Evolutionary conservation across 2,329 filamentous ascomycete genomes (phyloP), one percentile per base, ranked within the genome.

Genomic region (Bipolaris cookei): DNA sequence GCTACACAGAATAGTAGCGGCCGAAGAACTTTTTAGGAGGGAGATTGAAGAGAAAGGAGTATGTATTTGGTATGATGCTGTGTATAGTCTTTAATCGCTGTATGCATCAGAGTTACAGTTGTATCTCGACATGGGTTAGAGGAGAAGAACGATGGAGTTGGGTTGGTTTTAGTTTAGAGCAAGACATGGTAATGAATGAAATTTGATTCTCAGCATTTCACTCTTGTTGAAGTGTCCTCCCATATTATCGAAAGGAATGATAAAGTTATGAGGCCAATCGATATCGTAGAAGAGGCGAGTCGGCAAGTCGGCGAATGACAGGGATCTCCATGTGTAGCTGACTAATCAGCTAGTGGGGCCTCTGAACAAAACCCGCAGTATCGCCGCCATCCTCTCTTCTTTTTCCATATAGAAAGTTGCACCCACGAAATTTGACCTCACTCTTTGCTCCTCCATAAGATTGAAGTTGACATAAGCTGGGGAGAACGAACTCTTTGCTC

Each of bases 361-460:
- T 10, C 32, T 13, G 30, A 49, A 61, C 56, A 68, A 68, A 68
- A 67, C 58, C 60, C 56, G 46, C 54, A 56, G 30, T 13, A 39
- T 35, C 34, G 49, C 37, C 59, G 57, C 49, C 57, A 28, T 50
- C 56, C 25, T 34, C 13, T 38, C 28, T 62, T 64, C 53, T 61
- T 66, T 56, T 70, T 69, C 59, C 66, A 63, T 59, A 70, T 67
- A 65, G 67, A 75, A 76, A 76, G 70, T 77, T 67, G 67, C 66
- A 75, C 72, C 73, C 74, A 76, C 74, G 76, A 58, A 84, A 86
- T 86, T 86, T 86, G 85, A 84, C 84, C 78, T 75, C 73, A 81
- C 80, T 74, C 76, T 80, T 76, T 69, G 73, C 59, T 51, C 70
- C 70, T 58, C 61, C 79, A 83, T 52, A 82, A 80, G 79, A 81